phyloP scores from a whole-genome alignment of 768 basidiomycete species.

The Tylopilus intermedius region DNA sequence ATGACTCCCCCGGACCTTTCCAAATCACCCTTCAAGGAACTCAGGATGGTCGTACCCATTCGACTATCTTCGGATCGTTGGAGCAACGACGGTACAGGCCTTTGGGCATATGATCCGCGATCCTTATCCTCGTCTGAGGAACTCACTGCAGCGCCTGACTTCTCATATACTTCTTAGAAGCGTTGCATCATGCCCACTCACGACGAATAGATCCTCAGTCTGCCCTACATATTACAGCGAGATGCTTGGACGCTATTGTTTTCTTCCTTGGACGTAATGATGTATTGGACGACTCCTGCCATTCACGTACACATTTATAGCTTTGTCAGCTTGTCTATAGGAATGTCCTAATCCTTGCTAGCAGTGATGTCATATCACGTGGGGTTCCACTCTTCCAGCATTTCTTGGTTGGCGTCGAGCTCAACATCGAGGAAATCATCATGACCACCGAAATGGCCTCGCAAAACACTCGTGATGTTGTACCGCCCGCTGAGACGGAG shows the following conservation, averaged over 20 bases:
- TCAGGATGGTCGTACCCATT: slow-evolving; percentile 60
- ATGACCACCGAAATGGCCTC: slow-evolving; percentile 7
- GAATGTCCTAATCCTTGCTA: background rate
- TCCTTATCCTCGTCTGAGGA: slow-evolving; percentile 26
- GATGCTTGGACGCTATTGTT: background rate
- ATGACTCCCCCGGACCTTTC: slow-evolving; percentile 52
- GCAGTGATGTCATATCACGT: slow-evolving; percentile 27
- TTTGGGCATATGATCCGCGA: slow-evolving; percentile 9
- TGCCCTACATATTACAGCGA: background rate
- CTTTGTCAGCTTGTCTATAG: background rate
- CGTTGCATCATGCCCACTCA: background rate
- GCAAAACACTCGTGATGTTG: background rate
- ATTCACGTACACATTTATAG: background rate
- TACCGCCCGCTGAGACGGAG: slow-evolving; percentile 2
- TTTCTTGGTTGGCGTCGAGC: background rate
- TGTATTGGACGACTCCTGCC: background rate
- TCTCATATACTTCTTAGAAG: slow-evolving; percentile 1
- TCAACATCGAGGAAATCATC: background rate
- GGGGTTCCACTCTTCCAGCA: background rate
- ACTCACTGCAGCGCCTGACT: slow-evolving; percentile 9
- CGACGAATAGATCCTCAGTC: background rate
- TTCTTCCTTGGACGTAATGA: background rate
- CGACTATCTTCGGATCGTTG: slow-evolving; percentile 61
- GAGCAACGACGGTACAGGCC: slow-evolving; percentile 33
- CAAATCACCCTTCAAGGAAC: slow-evolving; percentile 52